Evolutionary conservation across 2,329 filamentous ascomycete genomes (phyloP), one percentile per base, ranked within the genome.

Genomic region (Ceratocystis alfenasii): DNA sequence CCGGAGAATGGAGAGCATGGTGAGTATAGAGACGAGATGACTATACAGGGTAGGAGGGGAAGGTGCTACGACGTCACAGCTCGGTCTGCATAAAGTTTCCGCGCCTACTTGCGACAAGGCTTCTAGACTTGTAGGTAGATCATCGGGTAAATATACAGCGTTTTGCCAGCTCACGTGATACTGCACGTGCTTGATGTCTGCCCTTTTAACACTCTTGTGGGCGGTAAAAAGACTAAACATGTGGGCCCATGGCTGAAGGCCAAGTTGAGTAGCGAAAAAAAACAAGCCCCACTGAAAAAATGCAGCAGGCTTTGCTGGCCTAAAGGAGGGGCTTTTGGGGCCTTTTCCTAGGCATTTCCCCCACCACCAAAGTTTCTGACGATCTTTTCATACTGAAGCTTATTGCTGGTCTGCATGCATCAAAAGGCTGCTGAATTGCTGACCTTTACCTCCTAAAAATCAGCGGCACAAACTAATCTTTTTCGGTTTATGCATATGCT

Each of bases 241-340:
- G 36, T 41, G 36, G 36, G 36, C 36, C 36, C 12, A 15, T 41
- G 36, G 36, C 36, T 12, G 36, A 15, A 41, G 36, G 36, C 36
- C 36, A 41, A 41, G 3, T 15, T 53, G 48, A 25, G 48, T 25
- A 53, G 48, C 48, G 48, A 53, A 53, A 53, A 50, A 44, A 62
- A 28, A 59, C 25, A 59, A 59, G 55, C 55, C 55, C 55, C 55
- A 59, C 30, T 36, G 22, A 30, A 59, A 59, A 59, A 59, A 59
- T 36, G 55, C 22, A 53, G 48, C 48, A 53, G 48, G 48, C 48
- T 53, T 53, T 53, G 55, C 55, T 33, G 17, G 55, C 25, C 28
- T 8, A 59, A 36, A 59, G 55, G 55, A 22, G 55, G 55, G 55
- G 55, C 55, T 36, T n/a, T 17, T 33, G 28, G 28, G 36, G 36